Evolutionary conservation across 805 yeast species (phyloP).

Genomic region (Maudiozyma serrabonitensis): DNA sequence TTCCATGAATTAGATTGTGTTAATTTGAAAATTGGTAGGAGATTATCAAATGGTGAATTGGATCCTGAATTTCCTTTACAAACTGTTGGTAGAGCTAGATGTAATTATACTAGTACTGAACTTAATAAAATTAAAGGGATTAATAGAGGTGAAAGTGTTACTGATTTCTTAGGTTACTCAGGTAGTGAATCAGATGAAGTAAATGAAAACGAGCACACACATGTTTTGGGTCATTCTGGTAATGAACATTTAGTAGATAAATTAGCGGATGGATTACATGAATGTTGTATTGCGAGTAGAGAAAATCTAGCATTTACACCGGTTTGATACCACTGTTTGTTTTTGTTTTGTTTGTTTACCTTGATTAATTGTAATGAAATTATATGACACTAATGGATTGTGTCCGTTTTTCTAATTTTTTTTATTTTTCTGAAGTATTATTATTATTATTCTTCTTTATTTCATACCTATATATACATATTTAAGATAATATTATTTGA

Average conservation of each 20-base stretch:
- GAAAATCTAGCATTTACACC: constrained; percentile 79
- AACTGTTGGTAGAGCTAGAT: constrained; percentile 86
- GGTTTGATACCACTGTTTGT: background rate
- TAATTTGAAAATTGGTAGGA: constrained; percentile 46
- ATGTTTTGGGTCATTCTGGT: background rate
- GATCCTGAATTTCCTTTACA: constrained; percentile 34
- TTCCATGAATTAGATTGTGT: constrained; percentile 92
- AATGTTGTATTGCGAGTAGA: constrained; percentile 51
- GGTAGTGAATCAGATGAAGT: background rate
- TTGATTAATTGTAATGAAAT: too few species aligned
- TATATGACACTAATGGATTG: too few species aligned
- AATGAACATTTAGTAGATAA: background rate
- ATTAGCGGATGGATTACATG: background rate
- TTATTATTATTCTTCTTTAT: background rate
- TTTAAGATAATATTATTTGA: background rate
- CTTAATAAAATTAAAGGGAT: constrained; percentile 72
- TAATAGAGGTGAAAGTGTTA: constrained; percentile 70
- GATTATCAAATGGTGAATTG: constrained; percentile 31
- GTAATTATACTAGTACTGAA: constrained; percentile 77
- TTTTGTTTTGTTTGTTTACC: too few species aligned
- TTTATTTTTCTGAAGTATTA: background rate
- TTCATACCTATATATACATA: background rate
- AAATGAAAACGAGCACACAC: background rate
- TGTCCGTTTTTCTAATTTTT: background rate
- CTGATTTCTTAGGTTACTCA: constrained; percentile 55